Percentiles rank a stretch among this genome's conserved stretches.
Evolutionary conservation across 1,139 yeast species (phyloP).

Genomic region (Debaryomyces nepalensis): DNA sequence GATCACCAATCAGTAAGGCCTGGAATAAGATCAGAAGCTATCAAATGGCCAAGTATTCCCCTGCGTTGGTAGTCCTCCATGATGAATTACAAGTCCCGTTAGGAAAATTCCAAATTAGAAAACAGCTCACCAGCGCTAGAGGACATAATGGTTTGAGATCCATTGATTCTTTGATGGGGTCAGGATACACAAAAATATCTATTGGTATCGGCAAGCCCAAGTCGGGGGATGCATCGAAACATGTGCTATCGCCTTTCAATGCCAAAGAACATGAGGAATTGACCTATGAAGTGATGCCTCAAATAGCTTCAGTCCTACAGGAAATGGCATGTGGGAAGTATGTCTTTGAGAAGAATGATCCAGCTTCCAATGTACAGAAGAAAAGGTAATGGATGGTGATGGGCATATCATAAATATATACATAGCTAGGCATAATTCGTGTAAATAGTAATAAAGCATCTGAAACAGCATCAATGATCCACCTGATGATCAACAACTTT

Average conservation of each 20-base stretch:
- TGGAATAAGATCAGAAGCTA: conserved; percentile 42
- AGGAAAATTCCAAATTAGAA: conserved; percentile 66
- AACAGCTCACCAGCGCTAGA: conserved; percentile 59
- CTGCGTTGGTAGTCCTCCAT: conserved; percentile 62
- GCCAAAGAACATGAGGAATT: conserved; percentile 39
- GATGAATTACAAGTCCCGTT: conserved; percentile 72
- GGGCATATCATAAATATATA: too few species aligned
- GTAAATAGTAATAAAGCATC: neutral
- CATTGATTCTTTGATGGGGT: conserved; percentile 47
- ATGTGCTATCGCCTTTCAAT: conserved; percentile 60
- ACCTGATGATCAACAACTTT: neutral
- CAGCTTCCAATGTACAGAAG: neutral
- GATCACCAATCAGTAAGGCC: conserved; percentile 52
- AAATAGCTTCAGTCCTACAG: conserved; percentile 39
- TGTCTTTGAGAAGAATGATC: conserved; percentile 28
- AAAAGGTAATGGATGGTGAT: too few species aligned
- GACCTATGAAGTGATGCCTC: conserved; percentile 42
- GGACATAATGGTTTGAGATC: conserved; percentile 84
- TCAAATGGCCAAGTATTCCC: conserved; percentile 26
- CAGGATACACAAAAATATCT: conserved; percentile 58
- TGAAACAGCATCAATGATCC: neutral
- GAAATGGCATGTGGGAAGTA: conserved; percentile 38
- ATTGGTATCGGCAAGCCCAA: conserved; percentile 71
- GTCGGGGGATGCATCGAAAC: conserved; percentile 54
- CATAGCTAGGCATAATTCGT: too few species aligned